These are phyloP conservation scores for Baorangia bicolor DNA, from an alignment of 768 basidiomycete genomes.

Conservation along the genomic window DNA sequence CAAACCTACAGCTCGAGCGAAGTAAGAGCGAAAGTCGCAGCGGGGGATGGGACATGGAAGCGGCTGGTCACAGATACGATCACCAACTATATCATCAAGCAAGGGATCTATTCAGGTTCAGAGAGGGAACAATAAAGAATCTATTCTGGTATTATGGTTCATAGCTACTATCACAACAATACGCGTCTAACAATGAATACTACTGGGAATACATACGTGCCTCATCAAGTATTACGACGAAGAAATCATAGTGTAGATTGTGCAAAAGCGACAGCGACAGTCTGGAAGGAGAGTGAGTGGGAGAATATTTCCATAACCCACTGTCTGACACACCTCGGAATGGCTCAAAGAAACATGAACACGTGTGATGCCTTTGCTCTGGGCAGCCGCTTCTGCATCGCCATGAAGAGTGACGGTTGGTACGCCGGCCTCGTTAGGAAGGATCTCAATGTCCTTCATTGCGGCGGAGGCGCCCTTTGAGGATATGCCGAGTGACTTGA, in stretches of 20 bases:
- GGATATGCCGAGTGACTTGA: conserved; percentile 90
- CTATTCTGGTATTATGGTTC: conserved; percentile 13
- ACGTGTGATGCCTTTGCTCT: conserved; percentile 66
- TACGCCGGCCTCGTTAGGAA: conserved; percentile 74
- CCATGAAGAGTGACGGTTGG: conserved; percentile 78
- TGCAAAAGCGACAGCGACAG: conserved; percentile 84
- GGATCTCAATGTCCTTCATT: conserved; percentile 98
- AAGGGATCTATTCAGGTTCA: conserved; percentile 42
- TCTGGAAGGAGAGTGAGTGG: conserved; percentile 42
- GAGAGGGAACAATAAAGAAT: conserved; percentile 1
- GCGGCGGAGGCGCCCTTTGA: conserved; percentile 91
- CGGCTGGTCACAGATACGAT: conserved; percentile 46
- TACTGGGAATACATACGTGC: conserved; percentile 2
- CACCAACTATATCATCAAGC: conserved; percentile 49
- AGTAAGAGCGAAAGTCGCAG: conserved; percentile 43
- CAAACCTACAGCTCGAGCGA: conserved; percentile 67
- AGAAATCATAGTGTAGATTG: conserved; percentile 50
- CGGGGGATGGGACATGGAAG: conserved; percentile 41
- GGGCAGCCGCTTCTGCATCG: conserved; percentile 74
- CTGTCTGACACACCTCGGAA: conserved; percentile 69
- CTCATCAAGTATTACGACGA: neutral
- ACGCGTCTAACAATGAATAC: neutral
- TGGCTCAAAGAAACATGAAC: conserved; percentile 88
- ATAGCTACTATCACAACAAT: neutral
- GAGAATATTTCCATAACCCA: neutral